These are phyloP conservation scores for Aegilops tauschii DNA, from an alignment of 176 grass and related monocot genomes.

Conservation along the genomic window DNA sequence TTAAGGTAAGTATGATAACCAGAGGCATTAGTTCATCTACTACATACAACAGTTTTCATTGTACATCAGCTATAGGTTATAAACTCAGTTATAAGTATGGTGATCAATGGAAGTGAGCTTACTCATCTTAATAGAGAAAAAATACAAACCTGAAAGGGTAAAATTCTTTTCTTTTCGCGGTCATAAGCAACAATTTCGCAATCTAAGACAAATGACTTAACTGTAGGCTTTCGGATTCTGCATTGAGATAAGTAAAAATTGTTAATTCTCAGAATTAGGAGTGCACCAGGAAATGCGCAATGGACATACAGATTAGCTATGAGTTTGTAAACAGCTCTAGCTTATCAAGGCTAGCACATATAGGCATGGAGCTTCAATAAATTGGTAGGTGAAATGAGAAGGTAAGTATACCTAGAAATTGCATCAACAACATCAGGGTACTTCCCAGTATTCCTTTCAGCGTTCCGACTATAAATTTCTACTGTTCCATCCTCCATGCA, in stretches of 20 bases:
- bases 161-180: slow-evolving; percentile 76
- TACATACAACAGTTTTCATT: background rate
- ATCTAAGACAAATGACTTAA: slow-evolving; percentile 93
- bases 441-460: slow-evolving; percentile 96
- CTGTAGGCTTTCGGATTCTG: slow-evolving; percentile 82
- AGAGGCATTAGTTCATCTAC: background rate
- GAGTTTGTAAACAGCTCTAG: background rate
- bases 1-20: background rate
- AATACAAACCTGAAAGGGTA: slow-evolving; percentile 93
- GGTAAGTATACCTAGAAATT: slow-evolving; percentile 65
- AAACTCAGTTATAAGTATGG: slow-evolving; percentile 5
- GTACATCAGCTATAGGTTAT: slow-evolving; percentile 18
- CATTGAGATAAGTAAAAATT: slow-evolving; percentile 38
- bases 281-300: background rate
- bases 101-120: background rate
- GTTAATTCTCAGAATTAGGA: slow-evolving; percentile 18
- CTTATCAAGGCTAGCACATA: background rate
- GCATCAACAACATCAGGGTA: slow-evolving; percentile 96
- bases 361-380: slow-evolving; percentile 4
- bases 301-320: background rate
- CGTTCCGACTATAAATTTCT: slow-evolving; percentile 97
- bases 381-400: slow-evolving; percentile 2
- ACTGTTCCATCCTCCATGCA: slow-evolving; percentile 96
- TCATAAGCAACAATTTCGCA: slow-evolving; percentile 98
- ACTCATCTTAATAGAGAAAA: slow-evolving; percentile 25